A percentile compares a stretch with the other conserved stretches of the same genome.
These are phyloP conservation scores for Microsporum ferrugineum DNA, from an alignment of 2,329 filamentous ascomycete species.

Conservation along the genomic window DNA sequence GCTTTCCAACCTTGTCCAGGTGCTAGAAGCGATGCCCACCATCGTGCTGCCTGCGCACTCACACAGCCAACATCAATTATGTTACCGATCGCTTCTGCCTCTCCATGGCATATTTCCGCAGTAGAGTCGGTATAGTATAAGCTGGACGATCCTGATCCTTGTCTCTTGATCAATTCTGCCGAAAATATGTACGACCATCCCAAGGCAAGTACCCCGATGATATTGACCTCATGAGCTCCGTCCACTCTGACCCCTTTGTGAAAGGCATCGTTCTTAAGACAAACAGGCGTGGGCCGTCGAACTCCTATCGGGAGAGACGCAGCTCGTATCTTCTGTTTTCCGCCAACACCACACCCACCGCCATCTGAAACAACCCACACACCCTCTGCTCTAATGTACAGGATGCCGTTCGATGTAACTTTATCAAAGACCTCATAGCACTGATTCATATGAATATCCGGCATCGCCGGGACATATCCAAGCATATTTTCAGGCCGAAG, in stretches of 20 bases:
- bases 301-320: constrained; percentile 3
- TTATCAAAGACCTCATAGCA: background rate
- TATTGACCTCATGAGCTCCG: background rate
- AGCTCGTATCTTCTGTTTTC: constrained; percentile 4
- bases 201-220: constrained; percentile 6
- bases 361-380: constrained; percentile 2
- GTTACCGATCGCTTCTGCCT: background rate
- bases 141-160: background rate
- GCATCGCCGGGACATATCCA: constrained; percentile 2
- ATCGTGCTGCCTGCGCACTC: constrained; percentile 3
- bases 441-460: background rate
- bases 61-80: background rate
- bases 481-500: constrained; percentile 4
- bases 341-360: constrained; percentile 1
- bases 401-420: background rate
- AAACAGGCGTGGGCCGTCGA: background rate
- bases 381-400: constrained; percentile 1
- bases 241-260: background rate
- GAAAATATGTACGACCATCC: constrained; percentile 8
- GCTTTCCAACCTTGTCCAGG: constrained; percentile 7
- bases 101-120: constrained; percentile 3
- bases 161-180: constrained; percentile 1
- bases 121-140: constrained; percentile 1
- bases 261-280: constrained; percentile 1
- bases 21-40: constrained; percentile 5